Percentiles rank a stretch among this genome's conserved stretches.
phyloP scores from a whole-genome alignment of 2,329 filamentous ascomycete genomes.

The Xylaria sp. region DNA sequence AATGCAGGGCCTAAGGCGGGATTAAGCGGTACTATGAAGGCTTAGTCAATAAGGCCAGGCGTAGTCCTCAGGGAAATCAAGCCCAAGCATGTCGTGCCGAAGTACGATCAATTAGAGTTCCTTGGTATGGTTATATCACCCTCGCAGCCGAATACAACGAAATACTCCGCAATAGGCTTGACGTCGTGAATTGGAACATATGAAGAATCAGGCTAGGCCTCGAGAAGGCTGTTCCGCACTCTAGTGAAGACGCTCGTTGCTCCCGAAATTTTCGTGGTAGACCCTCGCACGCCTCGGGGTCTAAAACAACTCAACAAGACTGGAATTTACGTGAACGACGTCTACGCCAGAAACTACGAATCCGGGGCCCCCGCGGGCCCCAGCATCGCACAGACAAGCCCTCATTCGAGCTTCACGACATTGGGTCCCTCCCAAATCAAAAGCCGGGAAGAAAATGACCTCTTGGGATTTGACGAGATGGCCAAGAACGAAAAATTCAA shows the following conservation, averaged over 20 bases:
- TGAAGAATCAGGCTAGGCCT: background rate
- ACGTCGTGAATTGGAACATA: background rate
- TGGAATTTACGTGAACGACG: background rate
- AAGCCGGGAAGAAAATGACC: background rate
- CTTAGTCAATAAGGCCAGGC: background rate
- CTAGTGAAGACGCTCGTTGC: slow-evolving; percentile 6
- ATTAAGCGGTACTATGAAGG: slow-evolving; percentile 6
- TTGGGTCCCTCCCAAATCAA: background rate
- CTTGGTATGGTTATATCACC: slow-evolving; percentile 9
- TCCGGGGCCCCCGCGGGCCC: slow-evolving; percentile 8
- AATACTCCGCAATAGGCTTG: background rate
- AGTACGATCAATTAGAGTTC: slow-evolving; percentile 1
- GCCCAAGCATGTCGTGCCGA: background rate
- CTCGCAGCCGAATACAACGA: background rate
- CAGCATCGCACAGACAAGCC: slow-evolving; percentile 9
- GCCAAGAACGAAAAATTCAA: background rate
- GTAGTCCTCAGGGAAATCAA: background rate
- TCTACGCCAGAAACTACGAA: slow-evolving; percentile 14
- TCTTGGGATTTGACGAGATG: slow-evolving; percentile 1
- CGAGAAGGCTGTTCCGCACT: slow-evolving; percentile 4
- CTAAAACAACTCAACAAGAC: slow-evolving; percentile 7
- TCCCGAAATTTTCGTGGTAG: background rate
- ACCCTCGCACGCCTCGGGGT: slow-evolving; percentile 6
- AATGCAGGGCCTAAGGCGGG: slow-evolving; percentile 12
- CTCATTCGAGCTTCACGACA: background rate